Evolutionary conservation across 2,329 filamentous ascomycete species (phyloP), one percentile per base, ranked within the genome.

Genomic region (Metarhizium robertsii): DNA sequence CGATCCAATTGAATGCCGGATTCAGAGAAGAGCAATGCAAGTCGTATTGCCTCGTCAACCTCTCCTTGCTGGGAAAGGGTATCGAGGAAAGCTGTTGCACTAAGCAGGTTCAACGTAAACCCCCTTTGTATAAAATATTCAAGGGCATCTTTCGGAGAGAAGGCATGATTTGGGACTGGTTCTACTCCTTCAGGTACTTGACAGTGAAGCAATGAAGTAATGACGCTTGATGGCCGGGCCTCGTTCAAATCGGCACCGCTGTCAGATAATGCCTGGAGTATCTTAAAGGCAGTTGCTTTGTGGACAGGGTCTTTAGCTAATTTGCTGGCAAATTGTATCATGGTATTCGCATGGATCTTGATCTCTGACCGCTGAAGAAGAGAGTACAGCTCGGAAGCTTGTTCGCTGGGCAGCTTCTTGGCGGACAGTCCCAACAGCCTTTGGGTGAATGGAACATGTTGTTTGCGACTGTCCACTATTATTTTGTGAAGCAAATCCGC

Each of bases 61-160:
- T 72, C 64, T 8, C 66, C 68, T 8, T 64, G 80, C 56, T 83
- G 75, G 62, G 87, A 81, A 16, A 91, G 83, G 56, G 90, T 88
- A 43, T 83, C 78, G 54, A 96, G 80, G 57, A 90, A 72, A 48
- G 87, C 77, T 16, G 86, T 87, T 64, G 87, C 82, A 11, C 78
- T 77, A 55, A 83, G 72, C 14, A 81, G 70, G 59, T 88, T 87
- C 29, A 87, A 82, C 20, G 74, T 72, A 50, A 88, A 71, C 2
- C 86, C 87, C n/a, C 78, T 69, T 20, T 79, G 71, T 11, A 87
- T 67, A 52, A 91, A 74, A 48, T 60, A 62, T 47, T 69, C 61
- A 20, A 73, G 62, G 10, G 67, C 66, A 25, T 64, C 59, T 46
- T 65, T 66, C 13, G 65, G 66, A 5, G 64, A 63, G 50, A 72